Evolutionary conservation across 768 basidiomycete genomes (phyloP), one percentile per base, ranked within the genome.

Genomic region (Xerocomellus chrysenteron): DNA sequence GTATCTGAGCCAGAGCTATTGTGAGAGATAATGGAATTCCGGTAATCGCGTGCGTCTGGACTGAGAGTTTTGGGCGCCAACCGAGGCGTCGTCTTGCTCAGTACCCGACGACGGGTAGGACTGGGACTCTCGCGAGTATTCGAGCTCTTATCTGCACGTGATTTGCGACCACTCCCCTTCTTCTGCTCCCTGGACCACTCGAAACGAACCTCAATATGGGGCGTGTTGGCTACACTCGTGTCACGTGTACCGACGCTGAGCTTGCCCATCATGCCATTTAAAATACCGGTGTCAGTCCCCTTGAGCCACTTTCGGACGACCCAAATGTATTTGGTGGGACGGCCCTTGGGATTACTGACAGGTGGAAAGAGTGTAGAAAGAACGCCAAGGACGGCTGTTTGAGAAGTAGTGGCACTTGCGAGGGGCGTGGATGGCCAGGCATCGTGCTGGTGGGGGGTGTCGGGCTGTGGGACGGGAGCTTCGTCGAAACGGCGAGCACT

Each of bases 261-360:
- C 54, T 71, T 74, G 32, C 74, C 77, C 46, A 77, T 74, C 57
- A 82, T 66, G 19, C 77, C 80, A 44, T 80, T 71, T 14, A 83
- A 49, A 39, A 82, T 65, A 37, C 81, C 70, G 6, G 72, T 67
- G 17, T 80, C 79, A 11, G 71, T 67, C 26, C 79, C 80, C 68
- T 92, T 93, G 61, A 87, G 68, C 92, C 92, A 94, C 60, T 75
- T 78, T 47, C 85, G 77, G 28, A 91, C 83, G 19, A 87, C 76
- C 91, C 91, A 94, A 6, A 88, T 82, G 56, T 94, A 92, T 72
- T 72, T 73, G 10, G 69, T 72, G 2, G 80, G 76, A 3, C 77
- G 73, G 6, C 74, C 76, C 39, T 56, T 72, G 50, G 70, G 75
- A 17, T 68, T 75, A 49, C 59, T 61, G 39, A 67, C 61, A 11